Base-by-base conservation (phyloP, 306 rosid species). In the Prinsepia uniflora region DNA sequence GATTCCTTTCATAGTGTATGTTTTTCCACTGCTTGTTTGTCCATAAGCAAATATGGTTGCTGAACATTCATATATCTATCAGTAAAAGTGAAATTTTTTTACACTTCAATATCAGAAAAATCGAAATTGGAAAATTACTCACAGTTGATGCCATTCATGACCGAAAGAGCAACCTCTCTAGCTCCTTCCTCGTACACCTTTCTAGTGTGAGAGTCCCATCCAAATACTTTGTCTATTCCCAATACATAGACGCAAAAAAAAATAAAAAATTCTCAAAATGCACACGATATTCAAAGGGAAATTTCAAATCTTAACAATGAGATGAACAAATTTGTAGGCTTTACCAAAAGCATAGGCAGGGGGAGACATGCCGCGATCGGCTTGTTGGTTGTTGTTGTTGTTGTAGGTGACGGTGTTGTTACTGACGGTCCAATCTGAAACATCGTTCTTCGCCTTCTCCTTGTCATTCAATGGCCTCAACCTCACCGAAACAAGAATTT, bases 21-120 rank as follows among this genome's bases (percentile, higher is more conserved):
- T 94, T 88, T 94, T 94, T 76, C 98, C 98, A 67, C 98, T 94
- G 79, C 97, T 90, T 46, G 98, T 94, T 84, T 89, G 98, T 34
- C 97, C 98, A 57, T 94, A 94, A 11, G 98, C 97, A 13, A 94
- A 94, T 81, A 90, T 82, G 74, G 93, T 86, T 24, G 87, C 98
- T 90, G 86, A 68, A 75, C 62, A 75, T 45, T 68, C 11, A 43
- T 53, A 18, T 53, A 53, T 18, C 6, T 67, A 36, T 66, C 71
- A 65, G 19, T 60, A 62, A 20, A 52, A 61, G 73, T 71, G 60
- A 18, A 54, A n/a, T 14, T 30, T 47, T 14, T 9, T 14, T 17
- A 34, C 10, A 14, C 65, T 53, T 39, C 8, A 46, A 53, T 39
- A 52, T 36, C 13, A 63, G 49, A 55, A 82, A 83, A 67, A 39